These are phyloP conservation scores for Ogataea trehalophila DNA, from an alignment of 805 yeast genomes.

Conservation along the genomic window DNA sequence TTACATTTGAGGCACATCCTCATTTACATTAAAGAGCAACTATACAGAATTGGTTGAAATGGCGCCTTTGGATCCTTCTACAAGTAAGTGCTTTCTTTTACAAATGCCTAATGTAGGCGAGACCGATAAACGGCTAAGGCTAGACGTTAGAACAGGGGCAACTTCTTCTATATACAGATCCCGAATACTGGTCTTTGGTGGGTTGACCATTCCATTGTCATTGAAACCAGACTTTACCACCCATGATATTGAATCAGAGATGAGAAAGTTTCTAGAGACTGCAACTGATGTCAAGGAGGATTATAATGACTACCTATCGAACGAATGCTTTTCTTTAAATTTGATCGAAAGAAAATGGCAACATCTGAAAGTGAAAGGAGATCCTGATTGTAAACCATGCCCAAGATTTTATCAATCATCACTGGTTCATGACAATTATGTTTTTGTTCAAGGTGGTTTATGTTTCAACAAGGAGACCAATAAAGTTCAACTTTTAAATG, in stretches of 20 bases:
- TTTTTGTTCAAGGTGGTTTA: conserved; percentile 67
- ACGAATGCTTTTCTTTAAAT: conserved; percentile 58
- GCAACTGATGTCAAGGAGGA: conserved; percentile 5
- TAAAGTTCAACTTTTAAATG: conserved; percentile 48
- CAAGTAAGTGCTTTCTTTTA: conserved; percentile 54
- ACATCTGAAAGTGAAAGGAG: conserved; percentile 31
- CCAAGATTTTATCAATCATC: conserved; percentile 61
- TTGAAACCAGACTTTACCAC: conserved; percentile 35
- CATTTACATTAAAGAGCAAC: not conserved
- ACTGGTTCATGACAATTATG: conserved; percentile 41
- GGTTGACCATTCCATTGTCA: conserved; percentile 54
- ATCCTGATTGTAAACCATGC: conserved; percentile 24
- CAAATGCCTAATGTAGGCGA: conserved; percentile 49
- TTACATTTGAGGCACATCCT: too few species aligned
- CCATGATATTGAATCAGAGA: conserved; percentile 34
- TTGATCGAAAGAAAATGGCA: conserved; percentile 57
- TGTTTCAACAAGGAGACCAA: conserved; percentile 31
- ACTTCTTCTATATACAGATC: conserved; percentile 56
- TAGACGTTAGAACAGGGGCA: conserved; percentile 66
- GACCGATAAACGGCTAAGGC: conserved; percentile 45
- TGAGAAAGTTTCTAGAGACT: conserved; percentile 19
- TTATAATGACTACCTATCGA: conserved; percentile 41
- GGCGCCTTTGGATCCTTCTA: conserved; percentile 62
- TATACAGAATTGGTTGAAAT: conserved; percentile 27
- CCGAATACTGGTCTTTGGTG: conserved; percentile 62